Evolutionary conservation across 2,329 filamentous ascomycete genomes (phyloP), one percentile per base, ranked within the genome.

Genomic region (Xylariaceae sp.): DNA sequence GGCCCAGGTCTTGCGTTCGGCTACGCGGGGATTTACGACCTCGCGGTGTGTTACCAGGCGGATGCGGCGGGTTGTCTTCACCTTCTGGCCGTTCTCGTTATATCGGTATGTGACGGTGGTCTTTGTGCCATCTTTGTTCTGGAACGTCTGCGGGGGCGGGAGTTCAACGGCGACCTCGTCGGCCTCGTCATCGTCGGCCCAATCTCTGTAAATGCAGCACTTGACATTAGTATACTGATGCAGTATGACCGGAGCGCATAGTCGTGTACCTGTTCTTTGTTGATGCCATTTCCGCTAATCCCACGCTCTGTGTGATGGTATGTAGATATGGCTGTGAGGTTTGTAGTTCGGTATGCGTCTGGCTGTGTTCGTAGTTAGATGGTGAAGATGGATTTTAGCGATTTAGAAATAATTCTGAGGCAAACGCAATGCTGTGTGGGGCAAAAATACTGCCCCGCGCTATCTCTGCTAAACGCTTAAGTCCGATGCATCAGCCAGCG

Each of bases 71-170:
- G 92, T 97, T 60, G 92, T 94, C 83, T 97, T 97, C 71, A 97
- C 89, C 76, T 96, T 96, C 75, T 95, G 92, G 75, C 90, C 90
- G 60, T 93, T 84, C 64, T 99, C 94, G 79, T 96, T 93, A 79
- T 91, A 86, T 68, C 86, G 84, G 80, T 91, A 96, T 60, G 89
- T 90, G 70, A 96, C 87, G 66, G 94, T 89, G 40, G 95, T 99
- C 79, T 97, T 96, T 68, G 91, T 96, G 72, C 95, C 94, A 75
- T 99, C 94, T 79, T 97, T 96, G 85, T 99, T 97, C 73, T 88
- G 88, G 73, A 91, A 93, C 66, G 93, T 89, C 78, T 94, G 88
- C 65, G 90, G 86, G 65, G 89, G 83, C 57, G 94, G 94, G 67
- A 99, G 89, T 53, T 85, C 82, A 62, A 75, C 74, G 45, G 73